Evolutionary conservation across 768 basidiomycete genomes (phyloP).

Genomic region (Antrodiella citrinella): DNA sequence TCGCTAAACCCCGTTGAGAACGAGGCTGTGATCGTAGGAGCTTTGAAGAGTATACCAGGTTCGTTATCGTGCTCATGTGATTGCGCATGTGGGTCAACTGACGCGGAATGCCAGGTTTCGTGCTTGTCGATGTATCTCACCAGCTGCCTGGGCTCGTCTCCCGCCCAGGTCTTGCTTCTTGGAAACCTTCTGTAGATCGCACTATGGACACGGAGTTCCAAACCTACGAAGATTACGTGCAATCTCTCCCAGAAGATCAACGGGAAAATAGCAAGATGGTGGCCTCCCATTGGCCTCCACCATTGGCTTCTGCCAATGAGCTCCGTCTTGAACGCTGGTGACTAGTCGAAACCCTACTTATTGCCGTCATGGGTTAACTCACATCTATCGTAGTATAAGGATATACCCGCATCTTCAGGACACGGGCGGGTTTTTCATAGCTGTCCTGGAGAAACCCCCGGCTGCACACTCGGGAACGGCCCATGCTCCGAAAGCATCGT

Average conservation of each 20-base stretch:
- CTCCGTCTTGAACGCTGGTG: conserved; percentile 72
- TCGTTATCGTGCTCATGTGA: conserved; percentile 10
- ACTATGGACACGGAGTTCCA: conserved; percentile 41
- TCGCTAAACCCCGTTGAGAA: conserved; percentile 97
- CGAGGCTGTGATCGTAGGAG: conserved; percentile 89
- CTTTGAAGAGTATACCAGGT: conserved; percentile 68
- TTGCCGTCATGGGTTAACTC: not conserved
- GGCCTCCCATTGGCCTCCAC: conserved; percentile 71
- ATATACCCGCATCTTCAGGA: conserved; percentile 95
- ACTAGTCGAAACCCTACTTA: conserved; percentile 14
- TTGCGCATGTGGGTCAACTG: not conserved
- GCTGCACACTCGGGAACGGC: not conserved
- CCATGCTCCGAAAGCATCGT: not conserved
- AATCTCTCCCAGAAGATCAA: conserved; percentile 39
- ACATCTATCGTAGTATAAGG: conserved; percentile 49
- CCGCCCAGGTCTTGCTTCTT: conserved; percentile 65
- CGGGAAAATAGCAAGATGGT: conserved; percentile 52
- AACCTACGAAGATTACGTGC: conserved; percentile 53
- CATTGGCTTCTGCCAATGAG: conserved; percentile 47
- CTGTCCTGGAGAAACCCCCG: conserved; percentile 56
- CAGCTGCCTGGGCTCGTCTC: conserved; percentile 65
- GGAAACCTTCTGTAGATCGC: conserved; percentile 68
- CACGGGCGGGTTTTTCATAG: conserved; percentile 97
- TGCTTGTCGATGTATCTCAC: conserved; percentile 72
- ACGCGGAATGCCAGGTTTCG: conserved; percentile 44